Conservation (phyloP, 2,329 filamentous ascomycete genomes). For the Catunica adiposa region DNA sequence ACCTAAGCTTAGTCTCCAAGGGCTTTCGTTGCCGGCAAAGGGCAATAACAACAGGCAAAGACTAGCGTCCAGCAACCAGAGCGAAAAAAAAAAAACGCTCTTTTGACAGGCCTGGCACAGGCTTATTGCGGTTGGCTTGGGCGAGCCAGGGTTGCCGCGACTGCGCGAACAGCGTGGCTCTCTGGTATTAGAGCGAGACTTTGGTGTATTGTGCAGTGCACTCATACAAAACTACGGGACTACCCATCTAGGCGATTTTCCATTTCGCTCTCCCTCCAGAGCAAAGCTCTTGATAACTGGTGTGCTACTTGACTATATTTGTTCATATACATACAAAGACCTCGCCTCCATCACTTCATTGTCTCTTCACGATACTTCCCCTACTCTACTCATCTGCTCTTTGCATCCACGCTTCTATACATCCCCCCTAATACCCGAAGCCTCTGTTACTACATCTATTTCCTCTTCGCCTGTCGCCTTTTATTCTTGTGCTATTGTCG, state of each 20-base stretch:
- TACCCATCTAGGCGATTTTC: constrained; percentile 3
- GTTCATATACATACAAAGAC: background rate
- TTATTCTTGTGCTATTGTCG: background rate
- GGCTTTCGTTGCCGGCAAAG: background rate
- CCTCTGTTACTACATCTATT: background rate
- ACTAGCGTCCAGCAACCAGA: background rate
- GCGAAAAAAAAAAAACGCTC: constrained; percentile 4
- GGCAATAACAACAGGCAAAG: background rate
- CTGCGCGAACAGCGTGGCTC: background rate
- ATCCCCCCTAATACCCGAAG: background rate
- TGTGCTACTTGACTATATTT: background rate
- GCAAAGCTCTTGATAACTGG: constrained; percentile 10
- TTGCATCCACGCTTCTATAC: background rate
- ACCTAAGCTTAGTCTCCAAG: constrained; percentile 10
- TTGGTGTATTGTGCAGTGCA: constrained; percentile 1
- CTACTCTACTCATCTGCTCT: background rate
- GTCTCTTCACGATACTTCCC: background rate
- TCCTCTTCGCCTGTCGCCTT: background rate
- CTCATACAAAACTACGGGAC: constrained; percentile 12
- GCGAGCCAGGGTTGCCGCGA: background rate
- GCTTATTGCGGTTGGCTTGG: constrained; percentile 6
- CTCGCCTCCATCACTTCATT: background rate
- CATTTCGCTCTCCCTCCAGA: constrained; percentile 6
- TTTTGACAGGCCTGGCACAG: constrained; percentile 6
- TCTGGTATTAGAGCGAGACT: background rate